phyloP scores from a whole-genome alignment of 768 basidiomycete genomes.

The Mycena epipterygia region DNA sequence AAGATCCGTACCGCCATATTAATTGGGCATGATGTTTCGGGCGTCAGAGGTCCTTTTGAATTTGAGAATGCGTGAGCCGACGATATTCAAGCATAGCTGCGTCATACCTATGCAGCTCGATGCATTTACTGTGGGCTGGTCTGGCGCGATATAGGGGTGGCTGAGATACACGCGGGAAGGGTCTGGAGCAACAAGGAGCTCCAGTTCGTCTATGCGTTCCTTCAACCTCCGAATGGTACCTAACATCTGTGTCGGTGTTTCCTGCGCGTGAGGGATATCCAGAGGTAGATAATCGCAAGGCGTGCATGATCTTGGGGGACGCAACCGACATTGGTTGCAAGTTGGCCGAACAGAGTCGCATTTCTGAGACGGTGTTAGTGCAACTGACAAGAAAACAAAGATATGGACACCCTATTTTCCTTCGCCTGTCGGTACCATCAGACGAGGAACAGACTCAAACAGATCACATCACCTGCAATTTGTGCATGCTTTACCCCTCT shows the following conservation, averaged over 20 bases:
- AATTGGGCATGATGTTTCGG: too few species aligned
- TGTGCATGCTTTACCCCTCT: not conserved
- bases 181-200: too few species aligned
- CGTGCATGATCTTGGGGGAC: slow-evolving; percentile 20
- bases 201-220: not conserved
- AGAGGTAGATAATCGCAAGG: slow-evolving; percentile 22
- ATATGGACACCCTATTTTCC: slow-evolving; percentile 1
- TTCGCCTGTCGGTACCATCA: not conserved
- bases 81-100: too few species aligned
- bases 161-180: too few species aligned
- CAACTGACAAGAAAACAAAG: not conserved
- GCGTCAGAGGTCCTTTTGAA: too few species aligned
- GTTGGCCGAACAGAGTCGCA: slow-evolving; percentile 20
- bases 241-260: slow-evolving; percentile 20
- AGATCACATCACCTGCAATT: slow-evolving; percentile 1
- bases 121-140: too few species aligned
- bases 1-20: too few species aligned
- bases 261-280: not conserved
- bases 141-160: not conserved
- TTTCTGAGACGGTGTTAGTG: slow-evolving; percentile 9
- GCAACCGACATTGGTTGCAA: slow-evolving; percentile 23
- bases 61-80: too few species aligned
- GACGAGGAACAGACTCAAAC: not conserved
- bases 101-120: too few species aligned
- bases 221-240: slow-evolving; percentile 14